A percentile compares a stretch with the other conserved stretches of the same genome.
Conservation (phyloP, 768 basidiomycete species). For the Phlebiopsis gigantea region DNA sequence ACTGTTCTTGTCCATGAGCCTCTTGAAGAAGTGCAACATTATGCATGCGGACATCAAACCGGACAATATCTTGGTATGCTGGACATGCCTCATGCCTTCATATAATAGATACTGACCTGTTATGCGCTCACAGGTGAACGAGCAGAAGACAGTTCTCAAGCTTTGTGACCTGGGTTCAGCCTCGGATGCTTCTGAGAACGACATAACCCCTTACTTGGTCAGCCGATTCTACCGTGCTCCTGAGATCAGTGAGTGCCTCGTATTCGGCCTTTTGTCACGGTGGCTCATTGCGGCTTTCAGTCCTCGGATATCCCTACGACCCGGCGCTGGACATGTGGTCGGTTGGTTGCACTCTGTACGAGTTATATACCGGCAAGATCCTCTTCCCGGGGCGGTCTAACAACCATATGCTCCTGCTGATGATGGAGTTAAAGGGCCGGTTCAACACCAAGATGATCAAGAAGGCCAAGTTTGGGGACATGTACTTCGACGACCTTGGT, state of each 20-base stretch:
- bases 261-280: conserved; percentile 2
- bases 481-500: conserved; percentile 92
- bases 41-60: conserved; percentile 99
- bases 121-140: conserved; percentile 68
- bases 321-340: conserved; percentile 94
- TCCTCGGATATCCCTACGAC: conserved; percentile 94
- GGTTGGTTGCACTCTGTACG: conserved; percentile 99
- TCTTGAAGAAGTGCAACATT: conserved; percentile 84
- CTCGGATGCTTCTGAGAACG: conserved; percentile 89
- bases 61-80: conserved; percentile 88
- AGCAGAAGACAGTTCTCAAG: conserved; percentile 89
- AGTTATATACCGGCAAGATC: conserved; percentile 94
- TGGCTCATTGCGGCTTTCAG: conserved; percentile 33
- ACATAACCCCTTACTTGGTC: conserved; percentile 97
- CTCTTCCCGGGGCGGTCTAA: conserved; percentile 95
- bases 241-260: conserved; percentile 78
- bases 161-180: conserved; percentile 97
- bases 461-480: conserved; percentile 85
- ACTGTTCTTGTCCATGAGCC: conserved; percentile 80
- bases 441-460: conserved; percentile 94
- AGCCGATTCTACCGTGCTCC: conserved; percentile 97
- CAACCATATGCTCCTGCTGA: conserved; percentile 94
- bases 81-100: neutral
- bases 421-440: conserved; percentile 97
- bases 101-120: neutral